These are phyloP conservation scores for Begonia fuchsioides DNA, from an alignment of 306 rosid species.

Conservation along the genomic window DNA sequence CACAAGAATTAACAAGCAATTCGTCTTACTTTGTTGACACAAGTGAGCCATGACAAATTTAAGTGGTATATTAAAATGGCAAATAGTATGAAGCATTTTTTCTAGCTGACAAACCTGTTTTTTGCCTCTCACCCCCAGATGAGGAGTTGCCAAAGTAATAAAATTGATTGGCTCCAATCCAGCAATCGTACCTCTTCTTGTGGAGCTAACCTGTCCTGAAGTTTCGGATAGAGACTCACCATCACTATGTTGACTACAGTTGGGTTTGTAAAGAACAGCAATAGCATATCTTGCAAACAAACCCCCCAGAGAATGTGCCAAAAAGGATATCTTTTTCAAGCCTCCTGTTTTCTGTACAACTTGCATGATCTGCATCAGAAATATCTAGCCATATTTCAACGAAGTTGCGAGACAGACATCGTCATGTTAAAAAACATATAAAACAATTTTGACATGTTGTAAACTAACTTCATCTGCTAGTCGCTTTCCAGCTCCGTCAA, in stretches of 20 bases:
- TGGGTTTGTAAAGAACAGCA: conserved; percentile 49
- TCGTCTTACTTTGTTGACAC: too few relatives aligned
- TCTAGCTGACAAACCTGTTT: conserved; percentile 49
- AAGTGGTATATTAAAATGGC: conserved; percentile 4
- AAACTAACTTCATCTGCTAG: conserved; percentile 83
- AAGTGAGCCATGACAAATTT: too few relatives aligned
- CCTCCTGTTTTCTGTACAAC: conserved; percentile 56
- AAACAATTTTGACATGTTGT: conserved; percentile 12
- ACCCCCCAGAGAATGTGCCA: conserved; percentile 95
- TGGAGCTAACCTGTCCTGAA: conserved; percentile 16
- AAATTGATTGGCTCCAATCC: conserved; percentile 86
- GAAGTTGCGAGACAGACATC: too few relatives aligned
- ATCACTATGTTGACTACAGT: conserved; percentile 20
- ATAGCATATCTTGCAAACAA: conserved; percentile 85
- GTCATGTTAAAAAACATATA: not conserved
- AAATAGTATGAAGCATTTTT: not conserved
- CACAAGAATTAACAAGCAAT: too few relatives aligned
- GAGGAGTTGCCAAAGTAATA: conserved; percentile 91
- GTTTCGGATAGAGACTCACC: conserved; percentile 14
- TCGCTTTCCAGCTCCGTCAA: conserved; percentile 90
- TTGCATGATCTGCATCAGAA: conserved; percentile 42
- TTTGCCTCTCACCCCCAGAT: conserved; percentile 90
- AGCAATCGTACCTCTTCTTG: conserved; percentile 53
- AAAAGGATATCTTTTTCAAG: conserved; percentile 75
- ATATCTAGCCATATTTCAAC: too few relatives aligned